These are phyloP conservation scores for Starmerella stigmatis DNA, from an alignment of 805 yeast species.

Conservation along the genomic window DNA sequence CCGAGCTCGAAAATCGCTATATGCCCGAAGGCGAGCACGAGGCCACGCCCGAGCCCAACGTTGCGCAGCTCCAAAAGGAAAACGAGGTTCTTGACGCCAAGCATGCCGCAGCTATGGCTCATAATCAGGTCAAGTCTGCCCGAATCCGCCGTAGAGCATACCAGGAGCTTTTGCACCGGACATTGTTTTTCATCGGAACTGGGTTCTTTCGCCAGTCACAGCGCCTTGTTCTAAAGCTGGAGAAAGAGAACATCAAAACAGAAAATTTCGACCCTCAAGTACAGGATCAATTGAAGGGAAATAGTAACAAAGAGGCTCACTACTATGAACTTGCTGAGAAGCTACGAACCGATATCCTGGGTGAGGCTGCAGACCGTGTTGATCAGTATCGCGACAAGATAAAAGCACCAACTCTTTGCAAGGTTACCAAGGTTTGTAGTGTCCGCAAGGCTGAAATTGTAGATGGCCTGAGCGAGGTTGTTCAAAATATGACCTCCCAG, in stretches of 20 bases:
- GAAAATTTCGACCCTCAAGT: not conserved
- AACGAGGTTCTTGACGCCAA: constrained; percentile 8
- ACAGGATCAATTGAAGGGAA: constrained; percentile 4
- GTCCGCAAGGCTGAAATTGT: constrained; percentile 14
- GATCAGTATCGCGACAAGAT: constrained; percentile 11
- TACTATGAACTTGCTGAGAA: constrained; percentile 54
- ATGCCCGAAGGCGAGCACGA: not conserved
- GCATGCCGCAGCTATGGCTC: constrained; percentile 8
- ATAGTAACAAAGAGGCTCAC: constrained; percentile 40
- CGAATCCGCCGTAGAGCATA: constrained; percentile 10
- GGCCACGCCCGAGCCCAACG: not conserved
- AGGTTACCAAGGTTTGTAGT: not conserved
- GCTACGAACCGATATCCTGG: constrained; percentile 44
- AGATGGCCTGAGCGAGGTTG: constrained; percentile 13
- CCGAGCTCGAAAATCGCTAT: constrained; percentile 3
- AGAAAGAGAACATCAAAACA: constrained; percentile 17
- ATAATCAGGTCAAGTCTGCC: constrained; percentile 16
- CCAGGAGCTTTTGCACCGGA: constrained; percentile 46
- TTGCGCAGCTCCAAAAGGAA: constrained; percentile 1
- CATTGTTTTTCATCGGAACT: constrained; percentile 51
- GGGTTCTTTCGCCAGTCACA: constrained; percentile 31
- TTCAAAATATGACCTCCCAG: constrained; percentile 9
- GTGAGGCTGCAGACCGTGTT: constrained; percentile 32
- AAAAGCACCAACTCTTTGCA: constrained; percentile 7
- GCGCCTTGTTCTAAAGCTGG: constrained; percentile 14